Percentiles rank a stretch among this genome's conserved stretches.
Evolutionary conservation across 1,284 basidiomycete species (phyloP).

Genomic region (Rhodotorula glutinis): DNA sequence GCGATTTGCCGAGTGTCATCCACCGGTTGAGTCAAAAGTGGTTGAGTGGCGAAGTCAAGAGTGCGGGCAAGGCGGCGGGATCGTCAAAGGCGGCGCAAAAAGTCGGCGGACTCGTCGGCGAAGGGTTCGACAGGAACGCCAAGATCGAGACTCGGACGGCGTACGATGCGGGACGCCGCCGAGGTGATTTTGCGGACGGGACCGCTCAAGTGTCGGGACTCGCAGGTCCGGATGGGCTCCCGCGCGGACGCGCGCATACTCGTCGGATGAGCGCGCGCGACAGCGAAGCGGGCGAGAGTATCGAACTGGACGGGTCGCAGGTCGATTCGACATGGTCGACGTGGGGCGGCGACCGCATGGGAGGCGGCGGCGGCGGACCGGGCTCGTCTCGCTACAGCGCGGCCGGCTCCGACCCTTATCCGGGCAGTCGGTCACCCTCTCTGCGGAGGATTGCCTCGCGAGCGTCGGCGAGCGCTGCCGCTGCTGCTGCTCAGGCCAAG

Average conservation of each 20-base stretch:
- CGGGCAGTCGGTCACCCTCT: constrained; percentile 8
- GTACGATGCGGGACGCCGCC: constrained; percentile 49
- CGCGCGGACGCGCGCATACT: constrained; percentile 12
- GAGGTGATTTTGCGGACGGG: no score
- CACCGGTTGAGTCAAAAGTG: constrained; percentile 93
- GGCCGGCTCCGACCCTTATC: neutral
- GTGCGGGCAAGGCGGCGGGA: constrained; percentile 23
- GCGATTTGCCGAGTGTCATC: constrained; percentile 95
- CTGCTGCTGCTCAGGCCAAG: neutral
- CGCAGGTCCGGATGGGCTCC: neutral
- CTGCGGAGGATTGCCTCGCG: constrained; percentile 11
- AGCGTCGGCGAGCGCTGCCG: no score
- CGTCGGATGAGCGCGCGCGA: constrained; percentile 12
- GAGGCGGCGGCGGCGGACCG: neutral
- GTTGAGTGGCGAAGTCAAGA: constrained; percentile 53
- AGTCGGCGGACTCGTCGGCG: constrained; percentile 9
- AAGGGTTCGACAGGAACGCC: constrained; percentile 57
- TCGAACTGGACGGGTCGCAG: constrained; percentile 18
- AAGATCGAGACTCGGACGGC: constrained; percentile 68
- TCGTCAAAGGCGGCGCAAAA: neutral
- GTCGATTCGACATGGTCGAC: constrained; percentile 27
- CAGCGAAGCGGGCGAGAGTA: constrained; percentile 33
- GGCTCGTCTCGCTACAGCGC: neutral
- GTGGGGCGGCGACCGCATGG: constrained; percentile 9
- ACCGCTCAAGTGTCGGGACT: neutral